Percentiles rank a stretch among this genome's conserved stretches.
phyloP scores from a whole-genome alignment of 108 stramenopile species.

The Cyclotella choctawhatcheeana region DNA sequence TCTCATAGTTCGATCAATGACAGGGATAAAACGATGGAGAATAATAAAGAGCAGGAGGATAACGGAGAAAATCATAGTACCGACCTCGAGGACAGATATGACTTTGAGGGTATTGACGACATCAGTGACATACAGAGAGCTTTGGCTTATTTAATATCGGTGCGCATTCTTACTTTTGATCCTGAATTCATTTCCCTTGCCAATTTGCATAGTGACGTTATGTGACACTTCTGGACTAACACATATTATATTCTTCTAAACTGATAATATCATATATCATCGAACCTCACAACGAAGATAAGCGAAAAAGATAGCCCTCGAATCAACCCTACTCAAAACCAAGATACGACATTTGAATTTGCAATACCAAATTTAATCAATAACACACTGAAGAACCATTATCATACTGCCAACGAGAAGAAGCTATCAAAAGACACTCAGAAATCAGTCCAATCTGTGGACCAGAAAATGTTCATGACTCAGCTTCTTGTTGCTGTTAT shows the following conservation, averaged over 20 bases:
- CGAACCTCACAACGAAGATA: too few relatives aligned
- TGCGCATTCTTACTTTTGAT: not conserved
- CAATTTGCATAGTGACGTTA: too few relatives aligned
- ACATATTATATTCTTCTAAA: too few relatives aligned
- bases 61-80: too few relatives aligned
- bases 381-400: conserved; percentile 29
- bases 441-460: not conserved
- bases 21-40: too few relatives aligned
- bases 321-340: too few relatives aligned
- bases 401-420: not conserved
- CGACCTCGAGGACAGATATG: too few relatives aligned
- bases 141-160: conserved; percentile 37
- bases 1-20: not conserved
- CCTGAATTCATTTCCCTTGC: too few relatives aligned
- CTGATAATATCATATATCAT: too few relatives aligned
- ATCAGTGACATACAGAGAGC: conserved; percentile 24
- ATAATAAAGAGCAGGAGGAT: too few relatives aligned
- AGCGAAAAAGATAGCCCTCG: too few relatives aligned
- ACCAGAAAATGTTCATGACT: conserved; percentile 12
- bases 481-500: conserved; percentile 34
- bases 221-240: too few relatives aligned
- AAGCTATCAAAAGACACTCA: not conserved
- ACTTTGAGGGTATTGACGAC: not conserved
- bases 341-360: conserved; percentile 12
- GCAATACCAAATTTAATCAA: conserved; percentile 41